Conservation (phyloP, 1,139 yeast genomes). For the Yamadazyma taylorii region DNA sequence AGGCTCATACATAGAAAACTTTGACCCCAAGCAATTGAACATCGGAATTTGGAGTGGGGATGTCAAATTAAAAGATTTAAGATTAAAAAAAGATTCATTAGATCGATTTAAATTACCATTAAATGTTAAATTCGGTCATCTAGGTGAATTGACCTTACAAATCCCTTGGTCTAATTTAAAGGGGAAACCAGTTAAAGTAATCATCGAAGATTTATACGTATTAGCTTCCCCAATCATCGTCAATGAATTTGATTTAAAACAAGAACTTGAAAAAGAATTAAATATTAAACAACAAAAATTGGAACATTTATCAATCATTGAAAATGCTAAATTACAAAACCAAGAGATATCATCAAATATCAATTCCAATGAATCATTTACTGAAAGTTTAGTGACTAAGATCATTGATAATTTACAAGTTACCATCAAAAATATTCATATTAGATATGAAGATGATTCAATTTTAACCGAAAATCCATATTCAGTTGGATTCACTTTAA, state of each 20-base stretch:
- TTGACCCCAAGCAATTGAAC: slow-evolving; percentile 90
- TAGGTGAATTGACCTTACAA: slow-evolving; percentile 85
- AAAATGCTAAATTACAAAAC: slow-evolving; percentile 44
- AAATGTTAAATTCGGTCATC: slow-evolving; percentile 86
- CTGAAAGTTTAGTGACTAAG: slow-evolving; percentile 84
- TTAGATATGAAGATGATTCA: slow-evolving; percentile 83
- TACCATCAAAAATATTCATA: slow-evolving; percentile 88
- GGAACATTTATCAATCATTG: slow-evolving; percentile 64
- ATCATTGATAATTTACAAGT: slow-evolving; percentile 91
- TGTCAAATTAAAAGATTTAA: slow-evolving; percentile 76
- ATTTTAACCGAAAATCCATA: slow-evolving; percentile 71
- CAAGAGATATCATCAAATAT: slow-evolving; percentile 43
- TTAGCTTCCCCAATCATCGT: slow-evolving; percentile 71
- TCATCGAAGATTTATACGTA: slow-evolving; percentile 85
- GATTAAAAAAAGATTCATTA: slow-evolving; percentile 77
- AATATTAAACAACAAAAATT: slow-evolving; percentile 66
- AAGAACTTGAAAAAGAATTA: slow-evolving; percentile 64
- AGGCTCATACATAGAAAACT: slow-evolving; percentile 85
- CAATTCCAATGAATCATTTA: slow-evolving; percentile 68
- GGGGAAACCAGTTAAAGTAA: slow-evolving; percentile 86
- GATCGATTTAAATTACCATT: slow-evolving; percentile 85
- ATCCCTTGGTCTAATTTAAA: slow-evolving; percentile 97
- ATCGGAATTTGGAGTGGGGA: slow-evolving; percentile 99
- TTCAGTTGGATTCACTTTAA: slow-evolving; percentile 77
- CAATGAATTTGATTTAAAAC: slow-evolving; percentile 59